Base-by-base conservation (phyloP, 2,329 filamentous ascomycete species). In the Chaetomium sp. region DNA sequence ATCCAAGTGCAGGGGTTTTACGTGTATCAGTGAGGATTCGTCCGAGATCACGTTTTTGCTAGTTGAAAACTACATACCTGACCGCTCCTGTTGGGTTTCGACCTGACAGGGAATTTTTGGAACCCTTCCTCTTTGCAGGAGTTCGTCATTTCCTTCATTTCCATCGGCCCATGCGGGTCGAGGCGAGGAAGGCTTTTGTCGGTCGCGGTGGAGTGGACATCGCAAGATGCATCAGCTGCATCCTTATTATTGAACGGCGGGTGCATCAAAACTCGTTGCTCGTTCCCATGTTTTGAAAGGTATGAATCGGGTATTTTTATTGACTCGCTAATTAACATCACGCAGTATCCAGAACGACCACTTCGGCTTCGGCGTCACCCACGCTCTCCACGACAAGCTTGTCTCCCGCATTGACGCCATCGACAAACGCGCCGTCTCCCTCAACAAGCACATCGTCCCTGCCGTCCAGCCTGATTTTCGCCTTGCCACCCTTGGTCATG, bases 31-130 rank as follows among this genome's bases (percentile, higher is more conserved):
- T 92, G 90, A 92, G 87, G 90, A 91, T 88, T 87, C 85, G 87
- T 92, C 90, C 87, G 90, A 92, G 88, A 87, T 86, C 85, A 85
- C 85, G 84, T 91, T 91, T 90, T 92, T 92, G 90, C 90, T 92
- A 91, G 88, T 91, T 91, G 89, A 90, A 90, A 91, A 90, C 89
- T 91, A 90, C 82, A 72, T 53, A 82, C 83, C 85, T 90, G 89
- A 91, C 89, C 83, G 83, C 90, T 93, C 82, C 82, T 84, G 79
- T 73, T 84, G 85, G 86, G 88, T 83, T 85, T 84, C 82, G 81
- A 84, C 82, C 83, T 84, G 85, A 79, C 80, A 84, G 83, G 89
- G 90, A 92, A 92, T 92, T 89, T 92, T 92, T 92, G 89, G 80
- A 85, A 82, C 73, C 74, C 74, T 75, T 77, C 73, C 69, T 60